Evolutionary conservation across 345 rosid species (phyloP).

Genomic region (Camelina sativa): DNA sequence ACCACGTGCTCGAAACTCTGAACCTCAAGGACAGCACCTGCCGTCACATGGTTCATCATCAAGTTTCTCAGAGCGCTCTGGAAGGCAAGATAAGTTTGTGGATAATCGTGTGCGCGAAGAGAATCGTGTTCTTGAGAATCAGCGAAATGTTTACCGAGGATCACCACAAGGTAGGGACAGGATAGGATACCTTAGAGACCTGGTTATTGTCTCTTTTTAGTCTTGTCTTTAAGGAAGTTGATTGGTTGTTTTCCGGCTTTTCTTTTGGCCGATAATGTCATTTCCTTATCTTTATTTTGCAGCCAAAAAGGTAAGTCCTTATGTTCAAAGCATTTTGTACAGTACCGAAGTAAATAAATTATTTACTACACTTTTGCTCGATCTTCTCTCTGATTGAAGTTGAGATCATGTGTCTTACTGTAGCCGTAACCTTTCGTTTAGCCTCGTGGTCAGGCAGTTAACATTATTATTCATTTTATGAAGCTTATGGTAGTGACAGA

Average conservation of each 20-base stretch:
- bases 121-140: constrained; percentile 58
- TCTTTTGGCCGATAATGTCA: constrained; percentile 40
- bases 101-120: constrained; percentile 75
- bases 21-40: constrained; percentile 61
- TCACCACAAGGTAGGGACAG: constrained; percentile 99
- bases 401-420: constrained; percentile 52
- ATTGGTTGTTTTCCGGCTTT: constrained; percentile 32
- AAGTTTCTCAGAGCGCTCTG: constrained; percentile 68
- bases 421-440: constrained; percentile 56
- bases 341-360: constrained; percentile 65
- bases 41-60: constrained; percentile 62
- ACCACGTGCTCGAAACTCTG: constrained; percentile 64
- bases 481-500: constrained; percentile 98
- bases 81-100: constrained; percentile 70
- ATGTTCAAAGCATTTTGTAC: constrained; percentile 71
- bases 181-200: constrained; percentile 71
- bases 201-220: constrained; percentile 56
- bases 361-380: constrained; percentile 58
- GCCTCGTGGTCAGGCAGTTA: constrained; percentile 72
- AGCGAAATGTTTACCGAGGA: constrained; percentile 69
- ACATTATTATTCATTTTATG: constrained; percentile 86
- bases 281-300: constrained; percentile 61
- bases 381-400: constrained; percentile 57
- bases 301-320: constrained; percentile 98
- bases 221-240: constrained; percentile 49